phyloP scores from a whole-genome alignment of 2,329 filamentous ascomycete species.

The Fusarium secorum region DNA sequence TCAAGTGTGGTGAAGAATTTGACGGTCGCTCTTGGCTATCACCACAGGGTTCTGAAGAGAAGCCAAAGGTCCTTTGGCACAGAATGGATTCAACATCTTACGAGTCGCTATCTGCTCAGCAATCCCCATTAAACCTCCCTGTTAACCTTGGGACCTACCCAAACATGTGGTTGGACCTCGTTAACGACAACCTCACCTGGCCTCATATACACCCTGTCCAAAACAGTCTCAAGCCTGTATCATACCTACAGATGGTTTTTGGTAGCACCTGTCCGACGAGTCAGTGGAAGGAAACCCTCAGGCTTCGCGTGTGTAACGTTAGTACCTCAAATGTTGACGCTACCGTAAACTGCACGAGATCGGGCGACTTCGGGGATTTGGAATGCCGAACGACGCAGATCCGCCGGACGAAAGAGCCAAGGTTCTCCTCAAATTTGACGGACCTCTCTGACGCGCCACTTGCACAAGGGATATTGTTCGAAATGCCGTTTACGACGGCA shows the following conservation, averaged over 20 bases:
- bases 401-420: neutral
- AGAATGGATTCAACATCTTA: neutral
- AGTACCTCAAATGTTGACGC: neutral
- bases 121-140: rapidly evolving
- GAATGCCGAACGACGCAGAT: neutral
- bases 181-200: neutral
- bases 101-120: rapidly evolving
- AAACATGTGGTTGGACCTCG: neutral
- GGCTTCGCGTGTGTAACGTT: neutral
- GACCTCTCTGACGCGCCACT: neutral
- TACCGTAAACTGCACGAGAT: neutral
- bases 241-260: neutral
- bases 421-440: neutral
- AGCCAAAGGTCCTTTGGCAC: rapidly evolving
- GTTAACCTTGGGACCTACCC: neutral
- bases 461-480: neutral
- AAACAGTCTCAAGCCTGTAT: neutral
- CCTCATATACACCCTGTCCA: rapidly evolving
- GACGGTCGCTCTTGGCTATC: neutral
- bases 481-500: neutral
- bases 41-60: neutral
- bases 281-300: rapidly evolving
- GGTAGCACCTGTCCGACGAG: rapidly evolving
- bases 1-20: neutral
- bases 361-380: neutral